Conservation (phyloP, 768 basidiomycete species). For the Pleurotus djamor region DNA sequence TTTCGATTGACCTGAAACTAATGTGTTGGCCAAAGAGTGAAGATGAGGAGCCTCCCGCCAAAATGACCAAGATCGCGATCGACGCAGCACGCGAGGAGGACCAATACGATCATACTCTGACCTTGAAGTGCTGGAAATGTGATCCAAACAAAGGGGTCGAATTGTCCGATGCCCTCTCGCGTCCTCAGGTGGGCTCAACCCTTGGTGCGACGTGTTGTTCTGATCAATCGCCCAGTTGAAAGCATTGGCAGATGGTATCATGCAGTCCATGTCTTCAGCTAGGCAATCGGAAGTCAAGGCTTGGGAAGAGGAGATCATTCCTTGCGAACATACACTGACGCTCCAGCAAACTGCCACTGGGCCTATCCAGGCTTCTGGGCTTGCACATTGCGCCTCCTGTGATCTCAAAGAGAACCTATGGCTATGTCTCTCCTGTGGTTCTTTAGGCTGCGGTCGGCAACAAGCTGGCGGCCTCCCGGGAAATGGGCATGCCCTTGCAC, state of each 20-base stretch:
- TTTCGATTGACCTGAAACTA: not conserved
- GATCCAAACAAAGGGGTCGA: slow-evolving; percentile 46
- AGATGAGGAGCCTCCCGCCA: slow-evolving; percentile 81
- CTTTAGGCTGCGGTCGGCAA: slow-evolving; percentile 84
- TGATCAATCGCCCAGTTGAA: slow-evolving; percentile 37
- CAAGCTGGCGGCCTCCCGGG: slow-evolving; percentile 83
- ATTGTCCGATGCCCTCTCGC: slow-evolving; percentile 33
- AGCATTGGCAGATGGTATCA: slow-evolving; percentile 60
- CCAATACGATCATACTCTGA: slow-evolving; percentile 68
- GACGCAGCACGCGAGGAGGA: slow-evolving; percentile 86
- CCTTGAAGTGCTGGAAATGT: slow-evolving; percentile 78
- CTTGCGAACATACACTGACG: slow-evolving; percentile 78
- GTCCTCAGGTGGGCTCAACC: slow-evolving; percentile 26
- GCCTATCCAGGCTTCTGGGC: slow-evolving; percentile 54
- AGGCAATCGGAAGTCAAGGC: slow-evolving; percentile 94
- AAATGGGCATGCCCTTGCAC: slow-evolving; percentile 85
- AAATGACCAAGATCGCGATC: slow-evolving; percentile 90
- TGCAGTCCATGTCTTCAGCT: slow-evolving; percentile 83
- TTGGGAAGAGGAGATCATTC: slow-evolving; percentile 92
- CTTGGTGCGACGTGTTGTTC: not conserved
- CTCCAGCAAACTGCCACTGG: slow-evolving; percentile 41
- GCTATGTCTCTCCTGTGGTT: slow-evolving; percentile 92
- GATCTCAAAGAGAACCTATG: slow-evolving; percentile 90
- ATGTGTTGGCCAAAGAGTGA: slow-evolving; percentile 44
- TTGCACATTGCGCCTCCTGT: slow-evolving; percentile 81